Percentiles rank a stretch among this genome's conserved stretches.
These are phyloP conservation scores for Aspergillus vadensis DNA, from an alignment of 2,329 filamentous ascomycete species.

Conservation along the genomic window DNA sequence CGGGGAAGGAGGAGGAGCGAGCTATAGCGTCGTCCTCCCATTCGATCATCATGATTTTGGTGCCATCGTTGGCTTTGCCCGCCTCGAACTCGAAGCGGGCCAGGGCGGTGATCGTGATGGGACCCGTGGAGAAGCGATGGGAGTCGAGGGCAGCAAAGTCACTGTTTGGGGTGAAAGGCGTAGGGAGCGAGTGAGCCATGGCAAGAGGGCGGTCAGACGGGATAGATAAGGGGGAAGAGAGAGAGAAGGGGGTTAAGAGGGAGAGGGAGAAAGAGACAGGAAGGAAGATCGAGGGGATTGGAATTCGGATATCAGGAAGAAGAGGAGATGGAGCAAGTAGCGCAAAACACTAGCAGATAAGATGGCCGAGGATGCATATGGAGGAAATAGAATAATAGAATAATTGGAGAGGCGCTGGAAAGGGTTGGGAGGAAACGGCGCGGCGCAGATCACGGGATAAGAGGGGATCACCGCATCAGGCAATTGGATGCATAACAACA, in stretches of 20 bases:
- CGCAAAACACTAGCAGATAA: slow-evolving; percentile 1
- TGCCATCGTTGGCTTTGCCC: slow-evolving; percentile 75
- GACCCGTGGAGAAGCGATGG: slow-evolving; percentile 26
- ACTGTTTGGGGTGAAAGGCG: slow-evolving; percentile 35
- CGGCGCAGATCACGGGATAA: slow-evolving; percentile 3
- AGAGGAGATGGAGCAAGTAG: background rate
- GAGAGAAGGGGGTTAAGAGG: background rate
- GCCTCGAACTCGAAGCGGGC: slow-evolving; percentile 86
- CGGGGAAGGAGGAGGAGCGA: slow-evolving; percentile 38
- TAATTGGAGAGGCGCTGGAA: background rate
- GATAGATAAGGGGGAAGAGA: background rate
- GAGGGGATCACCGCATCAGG: background rate
- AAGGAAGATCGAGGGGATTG: background rate
- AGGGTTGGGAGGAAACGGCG: background rate
- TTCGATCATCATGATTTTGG: slow-evolving; percentile 91
- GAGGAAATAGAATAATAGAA: background rate
- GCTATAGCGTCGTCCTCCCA: slow-evolving; percentile 69
- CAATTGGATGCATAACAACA: background rate
- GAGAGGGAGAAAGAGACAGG: background rate
- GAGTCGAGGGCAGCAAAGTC: slow-evolving; percentile 38
- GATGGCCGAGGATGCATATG: slow-evolving; percentile 1
- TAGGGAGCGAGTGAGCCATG: slow-evolving; percentile 19
- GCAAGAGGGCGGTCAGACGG: background rate
- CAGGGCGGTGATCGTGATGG: slow-evolving; percentile 59
- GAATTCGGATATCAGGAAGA: slow-evolving; percentile 10